Percentiles rank a stretch among this genome's conserved stretches.
These are phyloP conservation scores for Lunularia cruciata DNA, from an alignment of 225 moss, liverwort and hornwort species.

Conservation along the genomic window DNA sequence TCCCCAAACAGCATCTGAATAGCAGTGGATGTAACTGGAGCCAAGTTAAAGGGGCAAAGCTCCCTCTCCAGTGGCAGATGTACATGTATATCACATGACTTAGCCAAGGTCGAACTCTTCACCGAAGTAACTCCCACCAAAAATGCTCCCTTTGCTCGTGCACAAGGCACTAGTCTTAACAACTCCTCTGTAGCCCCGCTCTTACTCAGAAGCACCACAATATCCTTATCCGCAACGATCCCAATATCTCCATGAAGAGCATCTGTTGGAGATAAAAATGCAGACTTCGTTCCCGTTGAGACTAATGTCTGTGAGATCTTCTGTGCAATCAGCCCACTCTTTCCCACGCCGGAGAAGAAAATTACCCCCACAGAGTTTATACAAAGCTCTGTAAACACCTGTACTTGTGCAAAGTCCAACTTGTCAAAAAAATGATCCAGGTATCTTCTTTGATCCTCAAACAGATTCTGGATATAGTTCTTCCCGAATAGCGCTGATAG, in stretches of 20 bases:
- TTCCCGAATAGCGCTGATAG: neutral
- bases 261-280: slow-evolving; percentile 58
- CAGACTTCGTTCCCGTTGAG: slow-evolving; percentile 57
- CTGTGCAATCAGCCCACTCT: slow-evolving; percentile 61
- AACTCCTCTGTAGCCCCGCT: slow-evolving; percentile 57
- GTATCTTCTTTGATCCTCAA: slow-evolving; percentile 43
- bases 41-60: slow-evolving; percentile 58
- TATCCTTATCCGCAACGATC: slow-evolving; percentile 42
- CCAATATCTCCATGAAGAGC: slow-evolving; percentile 66
- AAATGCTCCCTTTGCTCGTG: slow-evolving; percentile 49
- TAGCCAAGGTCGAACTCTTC: slow-evolving; percentile 24
- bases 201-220: slow-evolving; percentile 54
- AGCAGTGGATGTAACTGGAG: slow-evolving; percentile 59
- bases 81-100: slow-evolving; percentile 48
- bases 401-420: slow-evolving; percentile 33
- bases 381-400: slow-evolving; percentile 32
- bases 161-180: slow-evolving; percentile 49
- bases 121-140: slow-evolving; percentile 49
- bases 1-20: slow-evolving; percentile 66
- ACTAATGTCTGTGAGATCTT: slow-evolving; percentile 55
- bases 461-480: slow-evolving; percentile 26
- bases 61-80: slow-evolving; percentile 52
- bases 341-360: slow-evolving; percentile 64
- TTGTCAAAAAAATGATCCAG: slow-evolving; percentile 43
- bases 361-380: slow-evolving; percentile 30